Evolutionary conservation across 2,329 filamentous ascomycete species (phyloP).

Genomic region (Phaeomoniella chlamydospora): DNA sequence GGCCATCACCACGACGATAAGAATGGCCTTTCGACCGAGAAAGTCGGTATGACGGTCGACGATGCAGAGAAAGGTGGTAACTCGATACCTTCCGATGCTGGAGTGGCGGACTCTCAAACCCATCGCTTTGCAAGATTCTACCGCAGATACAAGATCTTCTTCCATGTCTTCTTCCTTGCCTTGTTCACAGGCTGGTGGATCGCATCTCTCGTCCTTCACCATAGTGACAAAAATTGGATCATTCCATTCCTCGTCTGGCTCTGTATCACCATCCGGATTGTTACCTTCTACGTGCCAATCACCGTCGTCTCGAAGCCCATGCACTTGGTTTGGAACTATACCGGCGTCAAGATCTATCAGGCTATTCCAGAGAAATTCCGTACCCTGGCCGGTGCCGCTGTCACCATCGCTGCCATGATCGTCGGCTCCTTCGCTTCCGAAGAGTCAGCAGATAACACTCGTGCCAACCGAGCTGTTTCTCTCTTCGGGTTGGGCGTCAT

Average conservation of each 20-base stretch:
- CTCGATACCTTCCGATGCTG: conserved; percentile 13
- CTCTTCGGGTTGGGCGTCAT: conserved; percentile 65
- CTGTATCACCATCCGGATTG: conserved; percentile 54
- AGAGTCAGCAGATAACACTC: conserved; percentile 61
- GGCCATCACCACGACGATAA: conserved; percentile 16
- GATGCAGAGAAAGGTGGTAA: conserved; percentile 27
- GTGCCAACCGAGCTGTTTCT: conserved; percentile 65
- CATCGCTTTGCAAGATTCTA: conserved; percentile 25
- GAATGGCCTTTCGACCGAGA: conserved; percentile 7
- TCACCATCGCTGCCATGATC: conserved; percentile 60
- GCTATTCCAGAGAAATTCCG: conserved; percentile 54
- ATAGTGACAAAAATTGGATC: conserved; percentile 61
- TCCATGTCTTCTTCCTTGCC: conserved; percentile 32
- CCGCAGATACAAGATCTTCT: conserved; percentile 28
- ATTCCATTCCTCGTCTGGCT: conserved; percentile 75
- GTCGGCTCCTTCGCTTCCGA: conserved; percentile 61
- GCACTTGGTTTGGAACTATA: conserved; percentile 52
- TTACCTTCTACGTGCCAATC: conserved; percentile 61
- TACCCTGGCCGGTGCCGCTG: conserved; percentile 44
- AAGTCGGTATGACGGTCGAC: conserved; percentile 3
- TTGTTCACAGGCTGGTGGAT: conserved; percentile 60
- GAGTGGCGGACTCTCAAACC: conserved; percentile 16
- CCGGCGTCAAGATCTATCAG: conserved; percentile 42
- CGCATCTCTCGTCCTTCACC: conserved; percentile 57
- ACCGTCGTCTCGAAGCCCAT: conserved; percentile 52